Evolutionary conservation across 495 filamentous ascomycete genomes (phyloP).

Genomic region (Penicillium odoratum): DNA sequence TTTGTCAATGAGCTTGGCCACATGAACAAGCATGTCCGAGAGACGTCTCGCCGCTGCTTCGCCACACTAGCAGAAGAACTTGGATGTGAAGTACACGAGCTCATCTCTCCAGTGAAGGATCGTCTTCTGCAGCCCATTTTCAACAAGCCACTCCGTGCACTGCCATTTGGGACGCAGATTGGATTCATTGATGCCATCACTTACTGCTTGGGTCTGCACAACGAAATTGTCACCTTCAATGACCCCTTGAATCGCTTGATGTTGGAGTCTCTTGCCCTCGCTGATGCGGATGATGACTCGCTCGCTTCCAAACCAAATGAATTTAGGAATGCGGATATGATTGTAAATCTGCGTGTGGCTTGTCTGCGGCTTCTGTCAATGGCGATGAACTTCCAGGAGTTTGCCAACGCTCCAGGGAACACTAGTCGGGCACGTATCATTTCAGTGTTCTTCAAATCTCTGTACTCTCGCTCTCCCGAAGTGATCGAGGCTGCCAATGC

Average conservation of each 20-base stretch:
- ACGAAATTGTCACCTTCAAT: conserved; percentile 85
- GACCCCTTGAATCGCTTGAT: conserved; percentile 86
- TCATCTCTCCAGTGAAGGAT: conserved; percentile 85
- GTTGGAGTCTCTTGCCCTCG: conserved; percentile 87
- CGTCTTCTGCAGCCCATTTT: conserved; percentile 83
- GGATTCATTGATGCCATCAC: conserved; percentile 97
- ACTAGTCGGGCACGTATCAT: conserved; percentile 83
- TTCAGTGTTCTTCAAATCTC: conserved; percentile 93
- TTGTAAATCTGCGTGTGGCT: conserved; percentile 88
- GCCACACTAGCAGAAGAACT: conserved; percentile 75
- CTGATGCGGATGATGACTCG: conserved; percentile 89
- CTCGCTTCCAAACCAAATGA: conserved; percentile 82
- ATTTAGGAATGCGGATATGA: conserved; percentile 84
- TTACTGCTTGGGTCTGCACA: conserved; percentile 83
- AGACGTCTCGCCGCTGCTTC: conserved; percentile 77
- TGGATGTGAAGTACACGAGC: conserved; percentile 75
- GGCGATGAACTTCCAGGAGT: conserved; percentile 89
- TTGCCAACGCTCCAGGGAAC: conserved; percentile 66
- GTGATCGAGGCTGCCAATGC: conserved; percentile 94
- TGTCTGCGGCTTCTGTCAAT: conserved; percentile 91
- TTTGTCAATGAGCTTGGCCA: conserved; percentile 87
- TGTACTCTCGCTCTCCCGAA: conserved; percentile 87
- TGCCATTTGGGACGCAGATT: conserved; percentile 92
- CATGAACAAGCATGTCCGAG: conserved; percentile 90
- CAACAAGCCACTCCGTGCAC: conserved; percentile 86